A percentile compares a stretch with the other conserved stretches of the same genome.
phyloP scores from a whole-genome alignment of 2,329 filamentous ascomycete genomes.

The Decorospora gaudefroyi region DNA sequence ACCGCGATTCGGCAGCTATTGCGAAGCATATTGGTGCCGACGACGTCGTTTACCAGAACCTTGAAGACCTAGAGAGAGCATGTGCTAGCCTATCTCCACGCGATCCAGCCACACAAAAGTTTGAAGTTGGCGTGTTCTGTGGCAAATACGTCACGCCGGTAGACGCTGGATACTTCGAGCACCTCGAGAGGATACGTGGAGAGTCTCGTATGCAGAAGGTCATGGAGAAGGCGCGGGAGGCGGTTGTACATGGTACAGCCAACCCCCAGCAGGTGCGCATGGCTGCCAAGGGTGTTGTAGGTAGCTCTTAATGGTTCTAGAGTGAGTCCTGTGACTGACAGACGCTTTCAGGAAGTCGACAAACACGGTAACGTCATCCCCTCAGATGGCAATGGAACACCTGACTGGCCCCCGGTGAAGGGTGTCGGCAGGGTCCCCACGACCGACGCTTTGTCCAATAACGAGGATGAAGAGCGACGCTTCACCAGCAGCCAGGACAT shows the following conservation, averaged over 20 bases:
- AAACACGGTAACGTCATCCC: slow-evolving; percentile 62
- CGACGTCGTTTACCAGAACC: slow-evolving; percentile 74
- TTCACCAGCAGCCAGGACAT: slow-evolving; percentile 61
- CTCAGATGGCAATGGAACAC: slow-evolving; percentile 40
- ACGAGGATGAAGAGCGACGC: slow-evolving; percentile 34
- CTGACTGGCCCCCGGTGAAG: slow-evolving; percentile 34
- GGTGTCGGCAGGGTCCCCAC: slow-evolving; percentile 20
- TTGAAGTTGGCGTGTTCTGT: slow-evolving; percentile 91
- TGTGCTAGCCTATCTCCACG: slow-evolving; percentile 72
- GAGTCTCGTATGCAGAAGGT: slow-evolving; percentile 71
- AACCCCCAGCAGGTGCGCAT: slow-evolving; percentile 65
- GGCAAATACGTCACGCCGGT: slow-evolving; percentile 85
- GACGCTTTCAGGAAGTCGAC: slow-evolving; percentile 53
- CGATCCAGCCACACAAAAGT: slow-evolving; percentile 62
- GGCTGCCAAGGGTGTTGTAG: slow-evolving; percentile 62
- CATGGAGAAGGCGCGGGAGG: slow-evolving; percentile 66
- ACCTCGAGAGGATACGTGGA: slow-evolving; percentile 72
- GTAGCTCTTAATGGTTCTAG: slow-evolving; percentile 8
- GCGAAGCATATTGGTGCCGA: slow-evolving; percentile 73
- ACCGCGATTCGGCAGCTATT: slow-evolving; percentile 64
- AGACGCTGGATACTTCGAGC: slow-evolving; percentile 78
- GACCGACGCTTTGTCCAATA: slow-evolving; percentile 21
- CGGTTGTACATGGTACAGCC: slow-evolving; percentile 66
- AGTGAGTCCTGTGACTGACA: slow-evolving; percentile 12
- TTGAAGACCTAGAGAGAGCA: slow-evolving; percentile 78